Evolutionary conservation across 257 asterid species (phyloP), one percentile per base, ranked within the genome.

Genomic region (Solanum virginianum): DNA sequence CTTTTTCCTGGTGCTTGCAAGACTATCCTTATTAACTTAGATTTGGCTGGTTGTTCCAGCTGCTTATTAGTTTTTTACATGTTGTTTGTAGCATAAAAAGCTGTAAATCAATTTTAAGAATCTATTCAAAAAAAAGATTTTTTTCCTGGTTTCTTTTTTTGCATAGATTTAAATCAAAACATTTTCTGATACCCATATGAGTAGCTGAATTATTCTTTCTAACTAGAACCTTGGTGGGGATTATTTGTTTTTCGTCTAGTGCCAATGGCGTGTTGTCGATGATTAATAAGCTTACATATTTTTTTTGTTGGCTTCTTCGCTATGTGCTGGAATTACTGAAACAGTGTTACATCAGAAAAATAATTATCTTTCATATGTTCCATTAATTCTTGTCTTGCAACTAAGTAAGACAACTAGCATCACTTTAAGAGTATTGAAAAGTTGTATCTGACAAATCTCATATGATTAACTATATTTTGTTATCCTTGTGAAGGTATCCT

Each of bases 401-500:
- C 81, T 17, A 45, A 54, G 79, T 20, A n/a, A 77, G 36, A 41
- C 63, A 41, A 81, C 29, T 45, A 57, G 68, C 41, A 36, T 57
- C 36, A 17, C 72, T 24, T 68, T 87, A 85, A 43, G 86, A 85
- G 85, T 84, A 77, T 80, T 66, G 36, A 80, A 86, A 92, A 84
- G 89, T 81, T 81, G 71, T 81, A 84, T 89, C 83, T 86, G 86
- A 59, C 87, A 84, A 56, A 84, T 85, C 85, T 87, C 63, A 79
- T 88, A 86, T 87, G 87, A 87, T 88, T 87, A 81, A 54, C 88
- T 86, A 88, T 43, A 86, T 93, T 92, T 93, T 90, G 29, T 83
- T 82, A 72, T 84, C 93, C 94, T 89, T 93, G 92, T 89, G 95
- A 90, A 80, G 17, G 86, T 85, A 83, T 84, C 91, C 56, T 90